phyloP scores from a whole-genome alignment of 306 rosid genomes.

The Begonia fuchsioides region DNA sequence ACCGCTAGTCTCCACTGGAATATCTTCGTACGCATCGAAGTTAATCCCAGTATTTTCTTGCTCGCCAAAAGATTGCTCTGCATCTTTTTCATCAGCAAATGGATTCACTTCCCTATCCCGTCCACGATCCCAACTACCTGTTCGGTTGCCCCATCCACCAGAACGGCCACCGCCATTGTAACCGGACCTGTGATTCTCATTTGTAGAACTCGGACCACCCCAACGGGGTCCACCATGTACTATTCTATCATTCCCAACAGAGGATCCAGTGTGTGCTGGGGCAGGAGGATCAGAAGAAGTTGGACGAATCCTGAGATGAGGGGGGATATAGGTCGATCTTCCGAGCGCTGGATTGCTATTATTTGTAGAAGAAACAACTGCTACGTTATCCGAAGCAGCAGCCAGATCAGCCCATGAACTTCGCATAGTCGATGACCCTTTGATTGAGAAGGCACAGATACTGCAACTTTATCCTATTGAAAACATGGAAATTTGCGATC shows the following conservation, averaged over 20 bases:
- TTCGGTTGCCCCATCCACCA: conserved; percentile 40
- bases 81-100: conserved; percentile 38
- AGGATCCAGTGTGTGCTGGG: background rate
- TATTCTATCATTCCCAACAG: conserved; percentile 14
- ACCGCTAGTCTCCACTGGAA: conserved; percentile 81
- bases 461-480: no score
- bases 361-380: conserved; percentile 22
- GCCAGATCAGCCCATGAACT: conserved; percentile 79
- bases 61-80: conserved; percentile 27
- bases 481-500: no score
- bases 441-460: no score
- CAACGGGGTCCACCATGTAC: conserved; percentile 28
- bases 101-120: conserved; percentile 63
- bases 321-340: no score
- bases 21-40: conserved; percentile 78
- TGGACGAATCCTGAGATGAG: no score
- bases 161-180: conserved; percentile 26
- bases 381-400: conserved; percentile 48
- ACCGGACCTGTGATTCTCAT: conserved; percentile 8
- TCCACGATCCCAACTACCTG: conserved; percentile 64
- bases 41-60: conserved; percentile 59
- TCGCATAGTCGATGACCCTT: conserved; percentile 33
- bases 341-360: background rate
- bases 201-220: conserved; percentile 16
- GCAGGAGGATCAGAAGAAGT: no score